A percentile compares a stretch with the other conserved stretches of the same genome.
Conservation (phyloP, 768 basidiomycete species). For the Calocybe gangraenosa region DNA sequence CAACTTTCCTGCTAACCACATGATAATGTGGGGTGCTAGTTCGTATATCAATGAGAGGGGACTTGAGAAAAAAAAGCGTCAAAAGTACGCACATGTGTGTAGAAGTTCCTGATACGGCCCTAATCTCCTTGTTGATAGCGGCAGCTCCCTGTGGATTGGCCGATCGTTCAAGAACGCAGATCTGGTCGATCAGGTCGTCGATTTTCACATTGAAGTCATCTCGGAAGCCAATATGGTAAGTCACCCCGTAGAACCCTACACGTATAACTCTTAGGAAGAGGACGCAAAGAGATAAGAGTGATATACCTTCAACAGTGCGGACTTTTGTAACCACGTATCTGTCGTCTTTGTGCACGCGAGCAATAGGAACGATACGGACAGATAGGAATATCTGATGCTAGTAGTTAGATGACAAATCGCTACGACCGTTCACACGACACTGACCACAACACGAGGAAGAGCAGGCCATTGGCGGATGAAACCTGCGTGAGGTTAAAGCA, state of each 20-base stretch:
- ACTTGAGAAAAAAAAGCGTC: neutral
- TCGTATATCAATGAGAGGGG: too few relatives aligned
- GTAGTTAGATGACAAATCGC: neutral
- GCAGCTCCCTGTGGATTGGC: slow-evolving; percentile 28
- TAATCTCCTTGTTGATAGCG: slow-evolving; percentile 35
- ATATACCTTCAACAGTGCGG: slow-evolving; percentile 45
- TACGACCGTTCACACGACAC: slow-evolving; percentile 18
- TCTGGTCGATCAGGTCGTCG: slow-evolving; percentile 44
- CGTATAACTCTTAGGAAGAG: neutral
- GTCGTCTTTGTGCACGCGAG: slow-evolving; percentile 44
- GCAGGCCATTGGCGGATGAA: slow-evolving; percentile 67
- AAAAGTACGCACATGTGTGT: slow-evolving; percentile 52
- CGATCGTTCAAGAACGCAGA: slow-evolving; percentile 45
- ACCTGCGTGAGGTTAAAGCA: slow-evolving; percentile 24
- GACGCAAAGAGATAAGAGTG: neutral
- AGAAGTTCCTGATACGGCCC: slow-evolving; percentile 30
- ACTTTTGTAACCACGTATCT: slow-evolving; percentile 58
- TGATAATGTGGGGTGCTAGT: slow-evolving; percentile 56
- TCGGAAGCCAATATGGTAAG: slow-evolving; percentile 59
- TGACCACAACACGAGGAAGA: slow-evolving; percentile 63
- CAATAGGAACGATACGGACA: slow-evolving; percentile 45
- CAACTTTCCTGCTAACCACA: slow-evolving; percentile 39
- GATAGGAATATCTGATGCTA: slow-evolving; percentile 55
- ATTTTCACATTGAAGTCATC: slow-evolving; percentile 52
- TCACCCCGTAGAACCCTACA: slow-evolving; percentile 57